Evolutionary conservation across 169 alveolate species (phyloP).

Genomic region (Pseudocohnilembus persalinus): DNA sequence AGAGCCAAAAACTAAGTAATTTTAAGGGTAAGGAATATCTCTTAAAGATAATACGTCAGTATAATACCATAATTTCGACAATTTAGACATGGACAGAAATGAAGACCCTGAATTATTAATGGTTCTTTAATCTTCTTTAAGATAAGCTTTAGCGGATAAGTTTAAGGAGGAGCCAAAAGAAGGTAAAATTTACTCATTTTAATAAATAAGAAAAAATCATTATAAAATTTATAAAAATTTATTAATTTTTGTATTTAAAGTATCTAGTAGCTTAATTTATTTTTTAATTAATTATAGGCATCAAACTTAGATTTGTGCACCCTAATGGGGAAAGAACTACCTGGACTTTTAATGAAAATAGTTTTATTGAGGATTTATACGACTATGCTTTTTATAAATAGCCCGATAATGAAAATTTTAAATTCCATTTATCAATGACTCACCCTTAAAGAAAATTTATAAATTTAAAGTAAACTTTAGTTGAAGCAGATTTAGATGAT

Average conservation of each 20-base stretch:
- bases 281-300: slow-evolving; percentile 2
- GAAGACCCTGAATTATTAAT: slow-evolving; percentile 57
- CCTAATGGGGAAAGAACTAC: slow-evolving; percentile 53
- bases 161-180: slow-evolving; percentile 34
- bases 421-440: slow-evolving; percentile 1
- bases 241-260: not conserved
- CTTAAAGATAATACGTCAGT: slow-evolving; percentile 17
- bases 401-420: slow-evolving; percentile 10
- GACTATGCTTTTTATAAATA: slow-evolving; percentile 5
- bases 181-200: not conserved
- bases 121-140: slow-evolving; percentile 45
- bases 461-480: slow-evolving; percentile 16
- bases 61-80: slow-evolving; percentile 15
- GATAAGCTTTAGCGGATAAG: slow-evolving; percentile 14
- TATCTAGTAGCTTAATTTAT: not conserved
- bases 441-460: slow-evolving; percentile 20
- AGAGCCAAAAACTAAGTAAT: slow-evolving; percentile 28
- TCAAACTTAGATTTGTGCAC: slow-evolving; percentile 18
- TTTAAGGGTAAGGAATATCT: slow-evolving; percentile 62
- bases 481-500: slow-evolving; percentile 26
- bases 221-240: slow-evolving; percentile 16
- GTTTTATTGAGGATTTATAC: slow-evolving; percentile 29
- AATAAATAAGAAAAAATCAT: not conserved
- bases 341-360: slow-evolving; percentile 45
- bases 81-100: slow-evolving; percentile 38